Base-by-base conservation (phyloP, 23 red algal genomes). In the Chondrus crispus region DNA sequence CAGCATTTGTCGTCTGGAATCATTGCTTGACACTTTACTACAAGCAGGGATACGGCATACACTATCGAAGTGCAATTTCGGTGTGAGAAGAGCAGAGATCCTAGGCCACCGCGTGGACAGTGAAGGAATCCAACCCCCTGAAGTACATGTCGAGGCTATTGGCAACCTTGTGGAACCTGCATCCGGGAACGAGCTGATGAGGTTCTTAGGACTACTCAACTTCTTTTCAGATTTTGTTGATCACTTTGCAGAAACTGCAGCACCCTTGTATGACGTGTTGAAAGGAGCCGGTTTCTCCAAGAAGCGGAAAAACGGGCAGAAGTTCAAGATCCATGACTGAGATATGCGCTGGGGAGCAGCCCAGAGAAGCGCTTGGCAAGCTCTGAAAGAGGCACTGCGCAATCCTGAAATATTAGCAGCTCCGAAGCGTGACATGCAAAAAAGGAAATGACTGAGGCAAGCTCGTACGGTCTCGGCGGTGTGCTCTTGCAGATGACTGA, bases 41-140 rank as follows among this genome's bases (percentile, higher is more conserved):
- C 12, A 12, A 55, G 50, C 50, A 55, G 12, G 58, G 16, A 18
- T 86, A n/a, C 14, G 35, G 16, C 62, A 77, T 19, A 62, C 12
- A 12, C 43, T 86, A 37, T 53, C 32, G 14, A 86, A 86, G 47
- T 86, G 62, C 47, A 16, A 12, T 10, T 86, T 86, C 43, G 81
- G 81, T 38, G 10, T 11, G 13, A 13, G 60, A 12, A 72, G 62
- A 14, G 16, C 41, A 24, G 81, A 86, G 16, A 37, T 74, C 30
- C 35, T 74, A 30, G 81, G 64, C 18, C 54, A 86, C 14, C 12
- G 19, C 13, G 81, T 86, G 16, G 62, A 19, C 19, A 12, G 18
- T 18, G 44, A n/a, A 11, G 37, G 41, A 10, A 13, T 80, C 30
- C 13, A 19, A 39, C 74, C 74, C 49, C 18, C 41, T 10, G 13